phyloP scores from a whole-genome alignment of 192 early-diverging fungal species.

The Coemansia furcata region DNA sequence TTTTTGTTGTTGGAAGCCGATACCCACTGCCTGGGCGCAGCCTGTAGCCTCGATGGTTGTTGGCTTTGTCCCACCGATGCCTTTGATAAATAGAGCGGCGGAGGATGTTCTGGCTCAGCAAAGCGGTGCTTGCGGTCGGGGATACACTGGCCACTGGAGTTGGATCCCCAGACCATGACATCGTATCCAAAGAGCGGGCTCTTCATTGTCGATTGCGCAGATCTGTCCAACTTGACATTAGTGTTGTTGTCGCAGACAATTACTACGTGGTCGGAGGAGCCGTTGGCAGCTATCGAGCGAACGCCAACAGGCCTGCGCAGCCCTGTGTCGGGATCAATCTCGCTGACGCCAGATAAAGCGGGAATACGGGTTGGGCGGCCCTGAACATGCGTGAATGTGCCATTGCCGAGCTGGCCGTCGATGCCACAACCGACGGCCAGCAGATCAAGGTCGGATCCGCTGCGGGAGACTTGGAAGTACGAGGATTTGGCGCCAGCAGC shows the following conservation, averaged over 20 bases:
- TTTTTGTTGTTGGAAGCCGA: constrained; percentile 3
- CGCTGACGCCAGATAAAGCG: constrained; percentile 18
- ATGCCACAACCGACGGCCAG: constrained; percentile 40
- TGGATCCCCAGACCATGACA: constrained; percentile 43
- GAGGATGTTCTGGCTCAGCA: constrained; percentile 22
- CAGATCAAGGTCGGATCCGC: constrained; percentile 2
- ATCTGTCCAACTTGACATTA: constrained; percentile 32
- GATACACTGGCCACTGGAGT: constrained; percentile 32
- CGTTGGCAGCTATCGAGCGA: constrained; percentile 15
- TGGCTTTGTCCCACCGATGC: background rate
- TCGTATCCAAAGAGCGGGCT: constrained; percentile 35
- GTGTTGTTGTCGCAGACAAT: constrained; percentile 38
- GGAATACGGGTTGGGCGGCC: constrained; percentile 9
- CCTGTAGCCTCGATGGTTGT: constrained; percentile 16
- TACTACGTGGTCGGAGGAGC: constrained; percentile 22
- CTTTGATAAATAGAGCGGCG: constrained; percentile 13
- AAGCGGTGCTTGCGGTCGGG: constrained; percentile 38
- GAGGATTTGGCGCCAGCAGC: constrained; percentile 36
- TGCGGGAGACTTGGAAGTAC: constrained; percentile 21
- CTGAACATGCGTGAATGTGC: constrained; percentile 33
- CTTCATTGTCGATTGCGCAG: constrained; percentile 11
- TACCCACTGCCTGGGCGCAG: constrained; percentile 42
- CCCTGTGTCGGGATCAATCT: constrained; percentile 5
- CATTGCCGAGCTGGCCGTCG: constrained; percentile 41
- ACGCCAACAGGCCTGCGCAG: constrained; percentile 22